Percentiles rank a stretch among this genome's conserved stretches.
Conservation (phyloP, 2,329 filamentous ascomycete species). For the Fusarium vanettenii region DNA sequence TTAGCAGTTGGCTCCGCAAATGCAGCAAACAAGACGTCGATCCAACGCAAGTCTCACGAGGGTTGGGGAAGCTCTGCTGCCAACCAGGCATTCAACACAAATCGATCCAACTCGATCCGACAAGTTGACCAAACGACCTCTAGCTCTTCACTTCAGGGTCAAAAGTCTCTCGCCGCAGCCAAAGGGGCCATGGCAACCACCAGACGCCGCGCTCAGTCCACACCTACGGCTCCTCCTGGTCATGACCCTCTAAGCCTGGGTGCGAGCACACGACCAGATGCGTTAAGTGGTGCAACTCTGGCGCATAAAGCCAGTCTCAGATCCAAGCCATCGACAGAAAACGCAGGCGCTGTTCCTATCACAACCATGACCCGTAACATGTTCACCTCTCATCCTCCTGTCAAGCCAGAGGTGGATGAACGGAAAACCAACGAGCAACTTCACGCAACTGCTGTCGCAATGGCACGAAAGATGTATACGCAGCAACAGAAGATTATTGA, state of each 20-base stretch:
- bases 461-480: constrained; percentile 89
- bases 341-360: constrained; percentile 74
- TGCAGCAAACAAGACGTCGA: constrained; percentile 41
- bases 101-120: constrained; percentile 45
- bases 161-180: constrained; percentile 79
- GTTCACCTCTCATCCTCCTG: constrained; percentile 81
- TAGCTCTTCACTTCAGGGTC: constrained; percentile 61
- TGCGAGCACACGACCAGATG: constrained; percentile 68
- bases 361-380: constrained; percentile 78
- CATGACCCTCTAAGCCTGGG: constrained; percentile 27
- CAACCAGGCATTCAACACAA: constrained; percentile 68
- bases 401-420: constrained; percentile 79
- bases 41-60: constrained; percentile 42
- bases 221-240: constrained; percentile 56
- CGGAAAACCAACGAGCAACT: constrained; percentile 77
- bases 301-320: constrained; percentile 67
- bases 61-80: constrained; percentile 76
- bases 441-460: constrained; percentile 85
- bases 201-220: constrained; percentile 73
- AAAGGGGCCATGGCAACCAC: constrained; percentile 77
- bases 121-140: constrained; percentile 30
- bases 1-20: constrained; percentile 64
- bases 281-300: constrained; percentile 77
- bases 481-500: constrained; percentile 73
- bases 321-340: constrained; percentile 61